phyloP scores from a whole-genome alignment of 768 basidiomycete genomes.

The Daedaleopsis nitida region DNA sequence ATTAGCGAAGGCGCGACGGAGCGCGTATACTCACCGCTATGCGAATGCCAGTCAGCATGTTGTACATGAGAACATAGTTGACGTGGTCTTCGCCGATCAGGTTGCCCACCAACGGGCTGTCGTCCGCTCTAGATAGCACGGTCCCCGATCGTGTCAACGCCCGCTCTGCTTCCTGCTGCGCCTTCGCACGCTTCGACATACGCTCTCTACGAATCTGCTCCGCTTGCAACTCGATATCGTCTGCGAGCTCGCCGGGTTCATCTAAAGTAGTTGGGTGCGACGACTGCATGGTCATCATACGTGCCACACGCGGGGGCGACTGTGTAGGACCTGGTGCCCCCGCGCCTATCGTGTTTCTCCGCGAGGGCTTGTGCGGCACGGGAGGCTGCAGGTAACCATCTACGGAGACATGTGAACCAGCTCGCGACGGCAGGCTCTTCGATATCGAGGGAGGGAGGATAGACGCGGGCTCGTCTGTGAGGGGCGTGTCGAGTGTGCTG shows the following conservation, averaged over 20 bases:
- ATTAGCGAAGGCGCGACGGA: background rate
- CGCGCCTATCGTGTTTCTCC: conserved; percentile 76
- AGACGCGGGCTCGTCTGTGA: conserved; percentile 27
- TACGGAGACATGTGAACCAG: conserved; percentile 33
- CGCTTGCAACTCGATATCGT: conserved; percentile 86
- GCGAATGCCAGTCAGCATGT: conserved; percentile 98
- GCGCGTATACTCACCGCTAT: conserved; percentile 69
- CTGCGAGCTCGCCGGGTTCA: conserved; percentile 57
- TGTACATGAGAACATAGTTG: conserved; percentile 99
- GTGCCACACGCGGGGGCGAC: conserved; percentile 21
- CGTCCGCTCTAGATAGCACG: conserved; percentile 29
- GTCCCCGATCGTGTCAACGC: conserved; percentile 43
- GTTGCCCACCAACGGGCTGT: conserved; percentile 82
- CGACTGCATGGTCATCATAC: conserved; percentile 24
- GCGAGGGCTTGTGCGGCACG: conserved; percentile 40
- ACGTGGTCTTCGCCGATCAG: conserved; percentile 98
- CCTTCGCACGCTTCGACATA: conserved; percentile 67
- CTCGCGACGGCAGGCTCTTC: conserved; percentile 9
- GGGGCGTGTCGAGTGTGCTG: conserved; percentile 24
- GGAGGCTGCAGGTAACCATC: conserved; percentile 61
- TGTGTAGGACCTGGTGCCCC: conserved; percentile 12
- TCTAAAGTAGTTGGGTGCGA: conserved; percentile 30
- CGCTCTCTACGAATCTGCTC: conserved; percentile 85
- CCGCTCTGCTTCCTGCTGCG: conserved; percentile 58
- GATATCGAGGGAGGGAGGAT: conserved; percentile 24